A percentile compares a stretch with the other conserved stretches of the same genome.
Conservation (phyloP, 2,329 filamentous ascomycete genomes). For the Cercospora zeae-maydis region DNA sequence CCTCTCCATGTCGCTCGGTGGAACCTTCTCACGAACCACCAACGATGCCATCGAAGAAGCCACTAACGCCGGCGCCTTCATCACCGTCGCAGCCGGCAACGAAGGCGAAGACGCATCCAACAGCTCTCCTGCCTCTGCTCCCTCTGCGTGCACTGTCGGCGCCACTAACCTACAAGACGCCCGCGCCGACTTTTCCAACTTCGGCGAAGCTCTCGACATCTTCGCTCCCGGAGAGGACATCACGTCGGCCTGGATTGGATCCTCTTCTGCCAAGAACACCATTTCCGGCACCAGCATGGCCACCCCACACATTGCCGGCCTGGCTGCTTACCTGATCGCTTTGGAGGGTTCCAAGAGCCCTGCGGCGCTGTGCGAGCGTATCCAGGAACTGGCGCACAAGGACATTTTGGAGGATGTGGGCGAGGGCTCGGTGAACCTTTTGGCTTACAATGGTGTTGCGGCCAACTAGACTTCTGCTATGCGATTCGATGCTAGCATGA, state of each 20-base stretch:
- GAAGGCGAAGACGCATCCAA: conserved; percentile 30
- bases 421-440: conserved; percentile 12
- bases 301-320: conserved; percentile 23
- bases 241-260: conserved; percentile 48
- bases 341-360: conserved; percentile 14
- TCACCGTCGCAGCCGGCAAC: conserved; percentile 40
- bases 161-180: conserved; percentile 33
- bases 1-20: conserved; percentile 43
- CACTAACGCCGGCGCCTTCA: conserved; percentile 39
- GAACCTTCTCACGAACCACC: conserved; percentile 37
- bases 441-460: conserved; percentile 16
- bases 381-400: conserved; percentile 11
- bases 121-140: conserved; percentile 37
- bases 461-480: background rate
- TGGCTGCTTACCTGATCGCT: conserved; percentile 25
- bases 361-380: conserved; percentile 12
- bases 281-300: conserved; percentile 49
- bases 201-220: conserved; percentile 39
- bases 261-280: conserved; percentile 44
- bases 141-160: conserved; percentile 39
- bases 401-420: conserved; percentile 13
- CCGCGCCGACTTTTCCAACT: conserved; percentile 41
- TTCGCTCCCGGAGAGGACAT: conserved; percentile 52
- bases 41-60: conserved; percentile 40
- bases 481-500: background rate